These are phyloP conservation scores for Alternaria sp. DNA, from an alignment of 2,329 filamentous ascomycete genomes.

Conservation along the genomic window DNA sequence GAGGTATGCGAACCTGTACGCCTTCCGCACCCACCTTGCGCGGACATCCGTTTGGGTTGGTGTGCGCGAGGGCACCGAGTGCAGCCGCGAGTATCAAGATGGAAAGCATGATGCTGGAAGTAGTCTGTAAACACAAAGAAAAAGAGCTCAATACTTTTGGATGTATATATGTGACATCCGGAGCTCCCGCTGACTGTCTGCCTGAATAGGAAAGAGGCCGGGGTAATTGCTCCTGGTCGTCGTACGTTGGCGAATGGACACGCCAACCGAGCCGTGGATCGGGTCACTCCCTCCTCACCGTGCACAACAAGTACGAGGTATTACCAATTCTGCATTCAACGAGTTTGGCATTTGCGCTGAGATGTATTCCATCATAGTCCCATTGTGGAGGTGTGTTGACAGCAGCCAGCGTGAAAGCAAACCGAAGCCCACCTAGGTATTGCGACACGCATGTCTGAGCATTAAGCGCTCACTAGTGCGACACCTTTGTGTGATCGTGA, in stretches of 20 bases:
- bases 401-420: too few species aligned
- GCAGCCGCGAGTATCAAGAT: not conserved
- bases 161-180: not conserved
- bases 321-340: not conserved
- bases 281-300: not conserved
- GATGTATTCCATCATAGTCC: too few species aligned
- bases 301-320: not conserved
- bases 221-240: not conserved
- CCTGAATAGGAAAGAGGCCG: not conserved
- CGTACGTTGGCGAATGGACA: not conserved
- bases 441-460: too few species aligned
- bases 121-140: too few species aligned
- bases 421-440: too few species aligned
- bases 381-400: too few species aligned
- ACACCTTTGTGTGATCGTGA: not conserved
- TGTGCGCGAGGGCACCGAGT: not conserved
- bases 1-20: slow-evolving; percentile 12
- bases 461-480: not conserved
- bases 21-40: slow-evolving; percentile 1
- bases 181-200: not conserved
- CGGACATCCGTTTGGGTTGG: not conserved
- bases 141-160: not conserved
- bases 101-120: not conserved
- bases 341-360: too few species aligned
- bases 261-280: not conserved